Percentiles rank a stretch among this genome's conserved stretches.
phyloP scores from a whole-genome alignment of 768 basidiomycete genomes.

The Ramaria sp. region DNA sequence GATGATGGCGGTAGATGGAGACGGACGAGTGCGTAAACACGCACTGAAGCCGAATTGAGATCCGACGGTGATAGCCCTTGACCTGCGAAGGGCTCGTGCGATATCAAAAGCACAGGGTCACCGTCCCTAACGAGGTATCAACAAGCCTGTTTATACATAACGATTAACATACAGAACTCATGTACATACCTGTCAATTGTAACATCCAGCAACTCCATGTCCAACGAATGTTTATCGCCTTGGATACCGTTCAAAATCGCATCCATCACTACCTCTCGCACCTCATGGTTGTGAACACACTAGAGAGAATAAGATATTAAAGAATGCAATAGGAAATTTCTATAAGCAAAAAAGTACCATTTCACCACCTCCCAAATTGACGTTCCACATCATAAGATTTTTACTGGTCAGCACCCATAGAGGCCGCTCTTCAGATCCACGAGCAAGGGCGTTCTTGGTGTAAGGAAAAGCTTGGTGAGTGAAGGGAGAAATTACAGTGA shows the following conservation, averaged over 20 bases:
- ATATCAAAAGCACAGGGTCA: slow-evolving; percentile 51
- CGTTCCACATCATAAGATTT: slow-evolving; percentile 47
- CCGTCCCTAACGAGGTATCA: slow-evolving; percentile 28
- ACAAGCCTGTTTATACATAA: background rate
- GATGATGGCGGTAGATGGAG: slow-evolving; percentile 28
- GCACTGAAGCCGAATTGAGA: slow-evolving; percentile 27
- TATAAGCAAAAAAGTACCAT: slow-evolving; percentile 14
- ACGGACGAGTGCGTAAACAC: slow-evolving; percentile 54
- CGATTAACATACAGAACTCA: background rate
- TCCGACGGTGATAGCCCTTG: slow-evolving; percentile 24
- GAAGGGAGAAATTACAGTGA: slow-evolving; percentile 38
- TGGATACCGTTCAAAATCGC: background rate
- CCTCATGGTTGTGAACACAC: slow-evolving; percentile 1
- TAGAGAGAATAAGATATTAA: background rate
- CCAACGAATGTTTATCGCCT: slow-evolving; percentile 26
- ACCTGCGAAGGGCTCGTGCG: slow-evolving; percentile 39
- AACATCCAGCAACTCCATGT: slow-evolving; percentile 67
- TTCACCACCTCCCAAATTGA: slow-evolving; percentile 62
- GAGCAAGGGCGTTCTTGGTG: background rate
- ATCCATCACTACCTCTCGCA: slow-evolving; percentile 1
- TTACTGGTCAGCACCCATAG: slow-evolving; percentile 5
- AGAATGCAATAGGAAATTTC: background rate
- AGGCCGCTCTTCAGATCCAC: background rate
- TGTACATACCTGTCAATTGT: slow-evolving; percentile 43
- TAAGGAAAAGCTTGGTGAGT: background rate